Evolutionary conservation across 2,329 filamentous ascomycete species (phyloP).

Genomic region (Zymoseptoria ardabiliae): DNA sequence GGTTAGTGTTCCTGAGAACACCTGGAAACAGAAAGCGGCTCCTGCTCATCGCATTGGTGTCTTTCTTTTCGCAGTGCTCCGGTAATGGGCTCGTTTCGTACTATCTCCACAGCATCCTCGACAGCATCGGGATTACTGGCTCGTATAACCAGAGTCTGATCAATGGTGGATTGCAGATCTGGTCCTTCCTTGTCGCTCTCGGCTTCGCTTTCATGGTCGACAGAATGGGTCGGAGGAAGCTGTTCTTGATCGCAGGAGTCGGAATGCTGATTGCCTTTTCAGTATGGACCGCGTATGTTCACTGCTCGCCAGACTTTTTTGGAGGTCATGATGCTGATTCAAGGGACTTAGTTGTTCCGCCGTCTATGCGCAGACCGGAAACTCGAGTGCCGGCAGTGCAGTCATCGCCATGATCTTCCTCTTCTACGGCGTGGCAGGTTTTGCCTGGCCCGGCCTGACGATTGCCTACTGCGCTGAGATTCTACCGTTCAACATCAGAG

Average conservation of each 20-base stretch:
- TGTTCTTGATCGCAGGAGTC: constrained; percentile 37
- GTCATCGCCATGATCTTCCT: constrained; percentile 40
- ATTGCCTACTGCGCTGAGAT: constrained; percentile 32
- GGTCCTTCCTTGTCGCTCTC: constrained; percentile 33
- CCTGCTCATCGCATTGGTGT: constrained; percentile 33
- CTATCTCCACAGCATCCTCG: constrained; percentile 29
- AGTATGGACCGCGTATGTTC: constrained; percentile 31
- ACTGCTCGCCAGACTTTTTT: not conserved
- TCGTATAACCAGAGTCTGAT: constrained; percentile 32
- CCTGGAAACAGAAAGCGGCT: constrained; percentile 31
- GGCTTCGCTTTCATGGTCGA: constrained; percentile 36
- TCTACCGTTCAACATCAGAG: constrained; percentile 27
- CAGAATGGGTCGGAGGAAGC: constrained; percentile 35
- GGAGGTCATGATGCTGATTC: not conserved
- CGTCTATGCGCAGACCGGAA: constrained; percentile 28
- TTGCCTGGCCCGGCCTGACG: constrained; percentile 31
- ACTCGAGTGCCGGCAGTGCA: constrained; percentile 29
- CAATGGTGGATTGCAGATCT: constrained; percentile 34
- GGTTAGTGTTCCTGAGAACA: constrained; percentile 14
- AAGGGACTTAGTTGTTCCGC: constrained; percentile 23
- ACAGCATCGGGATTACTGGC: constrained; percentile 33
- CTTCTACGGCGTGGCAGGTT: constrained; percentile 36
- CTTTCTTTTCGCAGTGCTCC: constrained; percentile 33
- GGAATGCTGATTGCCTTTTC: constrained; percentile 41
- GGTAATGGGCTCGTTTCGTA: constrained; percentile 34